Base-by-base conservation (phyloP, 2,329 filamentous ascomycete species). In the Chrysoporthe cubensis region DNA sequence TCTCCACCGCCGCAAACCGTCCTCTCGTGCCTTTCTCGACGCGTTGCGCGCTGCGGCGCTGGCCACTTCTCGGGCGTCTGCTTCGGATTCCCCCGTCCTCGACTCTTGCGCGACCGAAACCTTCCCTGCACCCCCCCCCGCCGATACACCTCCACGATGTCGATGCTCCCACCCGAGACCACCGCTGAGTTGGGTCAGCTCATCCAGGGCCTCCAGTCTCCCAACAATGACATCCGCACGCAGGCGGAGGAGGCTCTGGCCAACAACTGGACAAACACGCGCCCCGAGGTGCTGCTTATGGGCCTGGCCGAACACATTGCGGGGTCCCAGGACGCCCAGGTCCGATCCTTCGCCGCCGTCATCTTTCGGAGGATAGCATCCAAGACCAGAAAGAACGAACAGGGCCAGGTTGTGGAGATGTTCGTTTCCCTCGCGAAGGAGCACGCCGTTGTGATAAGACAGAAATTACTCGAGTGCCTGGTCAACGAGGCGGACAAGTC, bases 291-390 rank as follows among this genome's bases (percentile, higher is more conserved):
- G 74, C 85, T 98, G 73, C 83, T 99, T 77, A 96, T 98, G 91
- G 96, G 94, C 72, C 83, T 99, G 74, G 94, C 91, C 52, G 96
- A 98, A 82, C 95, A 98, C 81, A 90, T 97, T 74, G 89, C 92
- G 75, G 89, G 87, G 72, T 89, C 91, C n/a, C 87, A 88, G 73
- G 90, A 95, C 76, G 83, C 88, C 69, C 75, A 97, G 94, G 91
- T 90, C 69, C 92, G 96, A 75, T 93, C 94, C 18, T 99, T 97
- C 78, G 90, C 94, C 65, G 92, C 96, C 66, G 93, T 99, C 58
- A 90, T 99, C 71, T 98, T 99, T 82, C 90, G 96, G 75, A 90
- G 94, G 76, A 96, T 98, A 81, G 89, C 96, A 60, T 94, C 92
- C 68, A 97, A 96, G 80, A 91, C 91, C 60, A 88, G 91, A 74